These are phyloP conservation scores for Gossypium arboreum DNA, from an alignment of 345 rosid genomes.

Conservation along the genomic window DNA sequence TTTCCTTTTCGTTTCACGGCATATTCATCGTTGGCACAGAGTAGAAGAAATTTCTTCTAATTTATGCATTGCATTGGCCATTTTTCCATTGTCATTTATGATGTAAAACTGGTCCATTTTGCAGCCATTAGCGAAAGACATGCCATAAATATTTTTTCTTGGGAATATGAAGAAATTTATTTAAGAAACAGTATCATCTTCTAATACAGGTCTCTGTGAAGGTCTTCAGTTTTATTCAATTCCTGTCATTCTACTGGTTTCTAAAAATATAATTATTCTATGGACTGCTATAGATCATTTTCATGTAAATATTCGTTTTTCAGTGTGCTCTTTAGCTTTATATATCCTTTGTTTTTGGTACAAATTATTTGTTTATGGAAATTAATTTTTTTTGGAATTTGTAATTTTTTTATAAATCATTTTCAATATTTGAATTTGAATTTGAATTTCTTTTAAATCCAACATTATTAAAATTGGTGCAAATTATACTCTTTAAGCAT, in stretches of 20 bases:
- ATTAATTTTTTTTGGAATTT: no score
- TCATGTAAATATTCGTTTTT: not conserved
- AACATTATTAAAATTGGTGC: no score
- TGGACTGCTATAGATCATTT: not conserved
- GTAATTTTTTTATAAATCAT: no score
- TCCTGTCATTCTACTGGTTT: not conserved
- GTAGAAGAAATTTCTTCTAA: constrained; percentile 23
- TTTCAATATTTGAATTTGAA: no score
- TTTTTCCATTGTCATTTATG: constrained; percentile 28
- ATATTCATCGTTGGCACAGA: constrained; percentile 26
- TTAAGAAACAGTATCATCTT: constrained; percentile 3
- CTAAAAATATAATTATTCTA: not conserved
- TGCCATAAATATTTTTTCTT: constrained; percentile 2
- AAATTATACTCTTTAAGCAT: no score
- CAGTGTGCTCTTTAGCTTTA: not conserved
- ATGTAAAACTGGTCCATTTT: constrained; percentile 26
- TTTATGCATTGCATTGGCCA: constrained; percentile 11
- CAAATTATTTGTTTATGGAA: no score
- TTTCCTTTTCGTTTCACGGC: constrained; percentile 11
- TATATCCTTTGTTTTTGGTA: not conserved
- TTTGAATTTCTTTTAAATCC: no score
- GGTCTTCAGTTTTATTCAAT: not conserved
- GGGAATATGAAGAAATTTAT: constrained; percentile 14
- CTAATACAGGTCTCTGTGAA: constrained; percentile 10
- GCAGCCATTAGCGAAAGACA: constrained; percentile 19